Conservation (phyloP, 2,329 filamentous ascomycete genomes). For the Exserohilum rostratum region DNA sequence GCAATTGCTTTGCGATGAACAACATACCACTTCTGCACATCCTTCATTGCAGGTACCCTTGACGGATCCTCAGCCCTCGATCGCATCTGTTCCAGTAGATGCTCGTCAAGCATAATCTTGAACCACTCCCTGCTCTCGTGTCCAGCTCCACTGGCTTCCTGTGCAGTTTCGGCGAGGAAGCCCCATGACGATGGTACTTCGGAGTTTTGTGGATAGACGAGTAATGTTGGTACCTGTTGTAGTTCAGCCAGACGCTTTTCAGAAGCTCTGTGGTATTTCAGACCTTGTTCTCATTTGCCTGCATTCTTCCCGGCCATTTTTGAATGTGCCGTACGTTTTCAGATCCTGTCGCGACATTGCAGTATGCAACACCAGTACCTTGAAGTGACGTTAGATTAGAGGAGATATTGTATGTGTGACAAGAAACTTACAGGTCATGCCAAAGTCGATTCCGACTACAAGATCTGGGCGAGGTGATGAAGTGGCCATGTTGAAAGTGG, state of each 20-base stretch:
- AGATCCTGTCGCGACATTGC: constrained; percentile 41
- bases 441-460: constrained; percentile 40
- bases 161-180: constrained; percentile 54
- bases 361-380: constrained; percentile 47
- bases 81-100: constrained; percentile 41
- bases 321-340: constrained; percentile 43
- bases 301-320: constrained; percentile 61
- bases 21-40: constrained; percentile 56
- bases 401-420: too few relatives aligned
- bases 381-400: not conserved
- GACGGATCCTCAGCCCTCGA: constrained; percentile 12
- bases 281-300: constrained; percentile 59
- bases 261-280: not conserved
- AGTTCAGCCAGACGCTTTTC: not conserved
- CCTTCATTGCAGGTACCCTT: constrained; percentile 46
- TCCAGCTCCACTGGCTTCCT: constrained; percentile 49
- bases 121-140: constrained; percentile 58
- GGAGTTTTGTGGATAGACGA: constrained; percentile 55
- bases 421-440: constrained; percentile 44
- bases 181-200: constrained; percentile 57
- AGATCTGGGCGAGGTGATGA: constrained; percentile 31
- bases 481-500: not conserved
- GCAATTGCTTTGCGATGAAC: too few relatives aligned
- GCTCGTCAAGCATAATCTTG: constrained; percentile 60
- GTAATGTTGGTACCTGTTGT: constrained; percentile 54